phyloP scores from a whole-genome alignment of 768 basidiomycete species.

The Paxillus rubicundulus region DNA sequence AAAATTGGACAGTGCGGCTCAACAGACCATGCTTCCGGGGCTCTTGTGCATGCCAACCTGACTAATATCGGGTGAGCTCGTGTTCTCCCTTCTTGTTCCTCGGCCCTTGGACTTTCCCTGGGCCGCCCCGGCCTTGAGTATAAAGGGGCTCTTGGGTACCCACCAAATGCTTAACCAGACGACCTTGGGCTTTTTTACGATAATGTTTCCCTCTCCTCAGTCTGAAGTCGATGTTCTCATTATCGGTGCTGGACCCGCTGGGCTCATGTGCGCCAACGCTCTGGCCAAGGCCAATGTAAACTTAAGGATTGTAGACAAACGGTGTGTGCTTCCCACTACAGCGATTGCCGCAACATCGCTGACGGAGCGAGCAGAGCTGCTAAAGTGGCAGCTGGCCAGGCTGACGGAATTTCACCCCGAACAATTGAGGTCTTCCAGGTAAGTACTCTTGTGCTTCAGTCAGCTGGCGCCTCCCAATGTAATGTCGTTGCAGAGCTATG shows the following conservation, averaged over 20 bases:
- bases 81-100: not conserved
- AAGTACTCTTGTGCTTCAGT: not conserved
- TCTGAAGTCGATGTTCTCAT: constrained; percentile 41
- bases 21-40: not conserved
- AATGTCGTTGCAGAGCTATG: constrained; percentile 57
- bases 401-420: constrained; percentile 27
- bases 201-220: constrained; percentile 14
- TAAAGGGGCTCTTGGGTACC: constrained; percentile 3
- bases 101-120: too few relatives aligned
- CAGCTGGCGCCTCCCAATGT: not conserved
- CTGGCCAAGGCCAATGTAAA: constrained; percentile 36
- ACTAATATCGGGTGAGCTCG: not conserved
- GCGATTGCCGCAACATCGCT: not conserved
- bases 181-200: not conserved
- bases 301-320: constrained; percentile 40
- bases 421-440: constrained; percentile 47
- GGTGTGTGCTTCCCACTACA: constrained; percentile 22
- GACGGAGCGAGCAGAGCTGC: constrained; percentile 8
- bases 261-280: constrained; percentile 43
- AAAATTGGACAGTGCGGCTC: not conserved
- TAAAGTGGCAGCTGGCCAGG: constrained; percentile 25
- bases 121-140: not conserved
- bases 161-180: not conserved
- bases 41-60: too few relatives aligned
- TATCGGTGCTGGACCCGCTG: constrained; percentile 44